Evolutionary conservation across 2,329 filamentous ascomycete genomes (phyloP), one percentile per base, ranked within the genome.

Genomic region (Chrysoporthe deuterocubensis): DNA sequence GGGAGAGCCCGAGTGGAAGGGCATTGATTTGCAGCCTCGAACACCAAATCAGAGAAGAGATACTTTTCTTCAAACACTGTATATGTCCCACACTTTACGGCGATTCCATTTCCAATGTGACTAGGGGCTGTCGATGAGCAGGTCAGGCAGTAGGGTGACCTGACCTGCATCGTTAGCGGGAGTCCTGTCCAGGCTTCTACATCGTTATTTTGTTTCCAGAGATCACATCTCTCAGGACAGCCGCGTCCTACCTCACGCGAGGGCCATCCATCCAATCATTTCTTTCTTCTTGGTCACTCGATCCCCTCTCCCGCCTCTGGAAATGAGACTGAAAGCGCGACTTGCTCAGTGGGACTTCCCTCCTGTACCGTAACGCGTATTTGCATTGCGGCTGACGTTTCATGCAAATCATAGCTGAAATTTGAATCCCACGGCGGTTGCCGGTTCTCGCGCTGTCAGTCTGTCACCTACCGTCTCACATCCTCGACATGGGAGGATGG

Each of bases 11-110:
- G 46, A 43, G 13, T 21, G 18, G 16, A 18, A 18, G n/a, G 37
- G 32, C 34, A 16, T 57, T 57, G 61, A 54, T 63, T 18, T 52
- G 34, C 48, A 63, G 48, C 43, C 37, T 50, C 21, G 48, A 63
- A 37, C 26, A 52, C 61, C 34, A 63, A 14, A 14, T 43, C 61
- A 63, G 16, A 52, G 46, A 54, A 54, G 16, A 63, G 42, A 16
- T 11, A 54, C 5, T 2, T 52, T 34, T 43, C 13, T 40, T 50
- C 34, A 62, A 26, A 40, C 9, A 9, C 34, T 9, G 3, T 1
- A 37, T 7, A 40, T 37, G 34, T 57, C 18, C 34, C 34, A 40
- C 11, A 6, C 32, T 40, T 21, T 8, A 18, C 34, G 34, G 2
- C 18, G 14, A 37, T 40, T 37, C 18, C 8, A 18, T 40, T 18